phyloP scores from a whole-genome alignment of 257 asterid species.

The Solanum pinnatisectum region DNA sequence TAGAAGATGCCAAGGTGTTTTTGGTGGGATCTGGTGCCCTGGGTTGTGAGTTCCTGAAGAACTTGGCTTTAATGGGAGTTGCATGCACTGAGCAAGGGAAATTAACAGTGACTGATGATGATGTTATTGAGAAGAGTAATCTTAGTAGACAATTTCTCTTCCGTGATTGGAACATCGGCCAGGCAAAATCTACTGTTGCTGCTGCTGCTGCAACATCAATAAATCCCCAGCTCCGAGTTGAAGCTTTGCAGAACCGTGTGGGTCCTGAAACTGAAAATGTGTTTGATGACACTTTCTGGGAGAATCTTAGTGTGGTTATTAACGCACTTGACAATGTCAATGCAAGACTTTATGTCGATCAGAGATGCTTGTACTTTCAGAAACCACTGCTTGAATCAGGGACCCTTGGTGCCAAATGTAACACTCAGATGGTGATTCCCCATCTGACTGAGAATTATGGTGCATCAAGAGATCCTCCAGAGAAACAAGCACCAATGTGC shows the following conservation, averaged over 20 bases:
- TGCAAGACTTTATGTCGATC: constrained; percentile 92
- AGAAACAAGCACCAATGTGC: constrained; percentile 98
- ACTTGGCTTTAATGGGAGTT: constrained; percentile 89
- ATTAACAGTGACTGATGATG: constrained; percentile 80
- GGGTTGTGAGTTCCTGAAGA: constrained; percentile 89
- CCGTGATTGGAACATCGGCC: constrained; percentile 94
- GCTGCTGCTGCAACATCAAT: constrained; percentile 72
- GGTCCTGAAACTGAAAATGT: constrained; percentile 84
- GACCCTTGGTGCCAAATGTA: constrained; percentile 92
- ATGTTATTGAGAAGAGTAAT: constrained; percentile 92
- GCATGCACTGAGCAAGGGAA: constrained; percentile 72
- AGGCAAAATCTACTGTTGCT: constrained; percentile 91
- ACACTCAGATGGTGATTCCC: constrained; percentile 92
- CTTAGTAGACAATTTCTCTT: constrained; percentile 92
- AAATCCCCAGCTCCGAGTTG: constrained; percentile 50
- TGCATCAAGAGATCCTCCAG: constrained; percentile 93
- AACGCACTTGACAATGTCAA: constrained; percentile 94
- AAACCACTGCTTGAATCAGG: constrained; percentile 97
- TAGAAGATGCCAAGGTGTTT: constrained; percentile 72
- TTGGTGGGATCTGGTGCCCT: constrained; percentile 95
- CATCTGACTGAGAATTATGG: constrained; percentile 91
- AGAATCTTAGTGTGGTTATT: constrained; percentile 59
- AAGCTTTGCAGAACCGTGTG: constrained; percentile 91
- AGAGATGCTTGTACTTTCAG: constrained; percentile 88
- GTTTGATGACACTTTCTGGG: constrained; percentile 83